These are phyloP conservation scores for Claviceps sp. DNA, from an alignment of 2,329 filamentous ascomycete species.

Conservation along the genomic window DNA sequence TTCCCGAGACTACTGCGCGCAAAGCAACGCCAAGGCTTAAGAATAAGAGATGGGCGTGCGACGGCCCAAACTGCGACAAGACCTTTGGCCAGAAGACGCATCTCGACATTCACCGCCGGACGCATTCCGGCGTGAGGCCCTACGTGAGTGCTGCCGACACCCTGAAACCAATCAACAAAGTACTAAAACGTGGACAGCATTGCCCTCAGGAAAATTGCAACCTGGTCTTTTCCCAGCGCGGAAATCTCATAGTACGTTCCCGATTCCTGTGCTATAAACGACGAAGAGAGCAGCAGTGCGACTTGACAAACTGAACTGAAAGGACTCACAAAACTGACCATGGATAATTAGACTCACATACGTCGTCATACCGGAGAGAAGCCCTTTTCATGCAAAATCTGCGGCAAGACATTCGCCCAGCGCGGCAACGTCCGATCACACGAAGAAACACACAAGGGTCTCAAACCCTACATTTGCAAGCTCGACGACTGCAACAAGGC, in stretches of 20 bases:
- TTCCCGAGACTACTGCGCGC: constrained; percentile 10
- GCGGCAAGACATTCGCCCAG: constrained; percentile 73
- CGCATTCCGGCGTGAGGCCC: constrained; percentile 81
- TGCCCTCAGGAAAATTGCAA: constrained; percentile 64
- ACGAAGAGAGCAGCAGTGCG: neutral
- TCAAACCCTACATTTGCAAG: constrained; percentile 69
- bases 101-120: constrained; percentile 74
- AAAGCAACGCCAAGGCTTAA: constrained; percentile 16
- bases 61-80: constrained; percentile 61
- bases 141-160: constrained; percentile 47
- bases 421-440: constrained; percentile 77
- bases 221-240: constrained; percentile 74
- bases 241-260: constrained; percentile 65
- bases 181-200: constrained; percentile 23
- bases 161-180: neutral
- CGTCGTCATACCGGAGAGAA: constrained; percentile 78
- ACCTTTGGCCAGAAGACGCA: constrained; percentile 87
- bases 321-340: neutral
- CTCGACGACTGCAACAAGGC: constrained; percentile 76
- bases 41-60: constrained; percentile 58
- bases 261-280: no score
- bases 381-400: constrained; percentile 67
- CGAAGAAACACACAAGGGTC: constrained; percentile 62
- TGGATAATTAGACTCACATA: constrained; percentile 71
- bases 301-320: neutral